Evolutionary conservation across 768 basidiomycete species (phyloP).

Genomic region (Panaeolus papilionaceus): DNA sequence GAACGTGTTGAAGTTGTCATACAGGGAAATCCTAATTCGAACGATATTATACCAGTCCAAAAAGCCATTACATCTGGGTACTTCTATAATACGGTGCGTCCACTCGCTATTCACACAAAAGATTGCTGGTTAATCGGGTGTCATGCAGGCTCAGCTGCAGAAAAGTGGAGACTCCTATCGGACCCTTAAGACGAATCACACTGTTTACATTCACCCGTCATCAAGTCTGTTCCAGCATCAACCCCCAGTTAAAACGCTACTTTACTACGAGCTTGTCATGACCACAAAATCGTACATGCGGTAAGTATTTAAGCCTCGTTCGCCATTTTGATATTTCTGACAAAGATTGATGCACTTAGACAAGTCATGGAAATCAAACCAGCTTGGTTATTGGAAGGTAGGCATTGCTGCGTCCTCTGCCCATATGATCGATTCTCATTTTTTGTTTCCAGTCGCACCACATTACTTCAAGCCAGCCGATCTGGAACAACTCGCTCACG

Average conservation of each 20-base stretch:
- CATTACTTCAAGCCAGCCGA: slow-evolving; percentile 94
- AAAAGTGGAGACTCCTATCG: slow-evolving; percentile 97
- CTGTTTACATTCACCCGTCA: slow-evolving; percentile 96
- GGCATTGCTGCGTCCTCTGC: slow-evolving; percentile 31
- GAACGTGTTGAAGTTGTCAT: slow-evolving; percentile 97
- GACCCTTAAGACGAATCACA: slow-evolving; percentile 94
- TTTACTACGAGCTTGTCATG: slow-evolving; percentile 98
- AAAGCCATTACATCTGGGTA: slow-evolving; percentile 96
- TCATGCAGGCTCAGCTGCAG: slow-evolving; percentile 80
- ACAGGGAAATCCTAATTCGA: slow-evolving; percentile 86
- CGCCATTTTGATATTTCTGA: slow-evolving; percentile 6
- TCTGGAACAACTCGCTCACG: slow-evolving; percentile 76
- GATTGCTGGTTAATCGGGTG: slow-evolving; percentile 11
- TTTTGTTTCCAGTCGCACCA: slow-evolving; percentile 73
- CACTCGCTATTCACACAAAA: slow-evolving; percentile 7
- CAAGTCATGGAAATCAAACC: slow-evolving; percentile 99
- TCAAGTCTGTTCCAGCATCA: slow-evolving; percentile 95
- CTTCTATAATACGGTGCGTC: slow-evolving; percentile 89
- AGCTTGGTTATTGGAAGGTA: slow-evolving; percentile 89
- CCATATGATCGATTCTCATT: slow-evolving; percentile 16
- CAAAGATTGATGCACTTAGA: slow-evolving; percentile 39
- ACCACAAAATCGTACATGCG: slow-evolving; percentile 98
- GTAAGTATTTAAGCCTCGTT: slow-evolving; percentile 37
- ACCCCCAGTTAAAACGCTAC: slow-evolving; percentile 86
- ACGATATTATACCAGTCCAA: slow-evolving; percentile 92